phyloP scores from a whole-genome alignment of 345 rosid genomes.

The Excoecaria agallocha region DNA sequence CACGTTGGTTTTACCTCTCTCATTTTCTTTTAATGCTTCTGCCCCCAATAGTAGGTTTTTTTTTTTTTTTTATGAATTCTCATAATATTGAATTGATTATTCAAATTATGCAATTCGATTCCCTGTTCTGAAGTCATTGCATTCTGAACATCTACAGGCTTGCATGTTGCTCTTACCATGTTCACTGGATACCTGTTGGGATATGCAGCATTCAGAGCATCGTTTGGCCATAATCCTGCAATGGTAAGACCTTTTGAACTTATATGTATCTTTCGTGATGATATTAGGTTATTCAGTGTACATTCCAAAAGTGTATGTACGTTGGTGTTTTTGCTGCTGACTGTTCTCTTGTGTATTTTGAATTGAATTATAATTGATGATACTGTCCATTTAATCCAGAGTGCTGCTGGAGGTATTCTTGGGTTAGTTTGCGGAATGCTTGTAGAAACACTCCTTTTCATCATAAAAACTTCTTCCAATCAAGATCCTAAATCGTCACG shows the following conservation, averaged over 20 bases:
- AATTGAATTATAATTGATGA: background rate
- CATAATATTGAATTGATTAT: background rate
- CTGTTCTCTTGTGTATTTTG: background rate
- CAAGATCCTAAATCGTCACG: slow-evolving; percentile 38
- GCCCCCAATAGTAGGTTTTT: too few relatives aligned
- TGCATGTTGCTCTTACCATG: slow-evolving; percentile 82
- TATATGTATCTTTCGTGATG: background rate
- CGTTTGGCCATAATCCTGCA: slow-evolving; percentile 64
- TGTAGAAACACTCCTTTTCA: slow-evolving; percentile 82
- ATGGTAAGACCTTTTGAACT: slow-evolving; percentile 42
- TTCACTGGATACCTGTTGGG: slow-evolving; percentile 94
- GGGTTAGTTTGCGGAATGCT: slow-evolving; percentile 89
- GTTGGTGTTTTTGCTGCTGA: too few relatives aligned
- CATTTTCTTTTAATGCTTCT: background rate
- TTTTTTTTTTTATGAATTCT: too few relatives aligned
- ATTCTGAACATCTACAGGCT: slow-evolving; percentile 42
- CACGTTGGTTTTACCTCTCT: background rate
- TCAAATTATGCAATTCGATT: too few relatives aligned
- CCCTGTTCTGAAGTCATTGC: background rate
- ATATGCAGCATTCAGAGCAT: slow-evolving; percentile 75
- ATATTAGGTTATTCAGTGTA: too few relatives aligned
- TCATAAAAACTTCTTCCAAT: slow-evolving; percentile 56
- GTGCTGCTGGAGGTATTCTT: slow-evolving; percentile 93
- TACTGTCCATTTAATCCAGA: slow-evolving; percentile 37
- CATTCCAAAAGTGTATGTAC: too few relatives aligned